Conservation (phyloP, 2,329 filamentous ascomycete genomes). For the Xylaria digitata region DNA sequence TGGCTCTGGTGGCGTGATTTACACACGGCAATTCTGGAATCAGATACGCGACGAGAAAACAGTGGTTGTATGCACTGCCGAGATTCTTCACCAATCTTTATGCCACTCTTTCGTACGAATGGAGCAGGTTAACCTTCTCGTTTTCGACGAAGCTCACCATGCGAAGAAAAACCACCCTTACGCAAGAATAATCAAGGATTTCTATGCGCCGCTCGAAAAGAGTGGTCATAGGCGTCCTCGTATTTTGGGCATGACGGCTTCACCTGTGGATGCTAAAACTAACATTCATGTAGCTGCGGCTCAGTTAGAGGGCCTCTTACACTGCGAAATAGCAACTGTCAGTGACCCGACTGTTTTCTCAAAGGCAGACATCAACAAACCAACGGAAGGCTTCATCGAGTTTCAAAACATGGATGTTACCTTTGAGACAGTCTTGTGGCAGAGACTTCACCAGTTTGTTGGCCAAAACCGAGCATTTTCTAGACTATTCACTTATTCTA, state of each 20-base stretch:
- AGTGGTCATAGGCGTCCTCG: constrained; percentile 68
- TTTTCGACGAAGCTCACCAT: constrained; percentile 97
- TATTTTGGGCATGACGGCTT: constrained; percentile 97
- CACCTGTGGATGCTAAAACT: constrained; percentile 85
- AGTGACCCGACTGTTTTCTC: constrained; percentile 65
- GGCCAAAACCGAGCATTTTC: constrained; percentile 60
- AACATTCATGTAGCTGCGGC: constrained; percentile 77
- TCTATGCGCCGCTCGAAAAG: constrained; percentile 68
- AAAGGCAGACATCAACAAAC: constrained; percentile 65
- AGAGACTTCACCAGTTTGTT: constrained; percentile 61
- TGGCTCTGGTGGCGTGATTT: constrained; percentile 63
- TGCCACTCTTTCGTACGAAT: constrained; percentile 84
- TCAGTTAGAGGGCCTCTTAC: constrained; percentile 80
- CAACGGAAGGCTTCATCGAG: constrained; percentile 68
- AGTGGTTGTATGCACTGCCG: constrained; percentile 92
- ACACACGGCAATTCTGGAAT: constrained; percentile 61
- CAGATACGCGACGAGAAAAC: constrained; percentile 72
- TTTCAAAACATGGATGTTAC: constrained; percentile 60
- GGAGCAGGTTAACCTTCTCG: constrained; percentile 84
- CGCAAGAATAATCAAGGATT: constrained; percentile 88
- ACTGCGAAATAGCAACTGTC: constrained; percentile 85
- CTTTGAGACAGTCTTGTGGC: constrained; percentile 74
- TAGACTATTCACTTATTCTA: constrained; percentile 69
- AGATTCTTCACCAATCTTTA: constrained; percentile 83
- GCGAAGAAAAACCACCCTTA: constrained; percentile 95